Evolutionary conservation across 768 basidiomycete species (phyloP).

Genomic region (Inosperma sp.): DNA sequence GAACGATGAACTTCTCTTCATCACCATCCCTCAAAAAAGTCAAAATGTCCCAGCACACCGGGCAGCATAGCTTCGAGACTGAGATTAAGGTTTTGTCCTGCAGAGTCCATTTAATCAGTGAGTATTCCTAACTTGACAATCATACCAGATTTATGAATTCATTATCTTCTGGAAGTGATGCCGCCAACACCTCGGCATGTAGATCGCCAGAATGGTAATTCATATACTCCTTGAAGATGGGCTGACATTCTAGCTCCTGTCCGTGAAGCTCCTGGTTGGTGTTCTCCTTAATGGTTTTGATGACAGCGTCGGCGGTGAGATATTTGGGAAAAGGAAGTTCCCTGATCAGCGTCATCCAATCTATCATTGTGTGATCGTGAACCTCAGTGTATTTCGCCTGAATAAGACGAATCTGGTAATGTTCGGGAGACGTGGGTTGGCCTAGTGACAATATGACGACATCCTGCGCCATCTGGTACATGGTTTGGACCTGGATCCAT

Average conservation of each 20-base stretch:
- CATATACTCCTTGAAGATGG: slow-evolving; percentile 1
- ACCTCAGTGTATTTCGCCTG: neutral
- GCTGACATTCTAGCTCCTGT: neutral
- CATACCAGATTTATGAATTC: no score
- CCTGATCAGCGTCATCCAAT: slow-evolving; percentile 1
- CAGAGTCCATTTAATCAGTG: neutral
- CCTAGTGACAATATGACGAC: neutral
- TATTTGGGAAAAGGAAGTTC: neutral
- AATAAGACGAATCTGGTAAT: neutral
- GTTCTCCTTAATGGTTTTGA: neutral
- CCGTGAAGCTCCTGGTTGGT: no score
- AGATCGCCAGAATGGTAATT: neutral
- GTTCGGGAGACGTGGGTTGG: neutral
- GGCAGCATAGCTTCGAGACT: neutral
- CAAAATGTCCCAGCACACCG: neutral
- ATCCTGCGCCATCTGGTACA: neutral
- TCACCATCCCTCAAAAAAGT: neutral
- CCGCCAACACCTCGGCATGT: neutral
- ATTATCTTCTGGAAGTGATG: no score
- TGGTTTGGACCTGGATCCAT: slow-evolving; percentile 1
- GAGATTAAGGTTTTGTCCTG: neutral
- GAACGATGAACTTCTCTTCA: neutral
- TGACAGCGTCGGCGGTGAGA: neutral
- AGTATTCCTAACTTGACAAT: no score
- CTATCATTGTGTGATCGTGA: neutral